Evolutionary conservation across 2,329 filamentous ascomycete species (phyloP), one percentile per base, ranked within the genome.

Genomic region (Myriosclerotinia duriaeana): DNA sequence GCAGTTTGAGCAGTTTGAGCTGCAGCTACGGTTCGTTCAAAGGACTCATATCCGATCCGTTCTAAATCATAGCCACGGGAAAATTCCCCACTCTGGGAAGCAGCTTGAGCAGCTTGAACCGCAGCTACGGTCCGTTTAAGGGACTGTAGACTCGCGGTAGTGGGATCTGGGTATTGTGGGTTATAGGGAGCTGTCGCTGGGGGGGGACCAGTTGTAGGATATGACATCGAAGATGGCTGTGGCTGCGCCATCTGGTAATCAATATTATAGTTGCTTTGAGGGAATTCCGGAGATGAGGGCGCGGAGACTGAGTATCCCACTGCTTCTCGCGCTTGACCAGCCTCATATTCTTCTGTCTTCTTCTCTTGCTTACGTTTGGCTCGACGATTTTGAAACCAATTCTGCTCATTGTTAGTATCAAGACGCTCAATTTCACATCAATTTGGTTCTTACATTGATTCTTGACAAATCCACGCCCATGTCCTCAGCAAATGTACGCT

Each of bases 361-460:
- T 81, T 84, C 75, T 87, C 84, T 74, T 88, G 86, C 82, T 76
- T 76, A 48, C 74, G 66, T 64, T 76, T 76, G 15, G 87, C 86
- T 62, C 87, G 82, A 67, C 87, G 80, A 74, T 89, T 89, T 71
- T 89, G 87, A 73, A 89, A 89, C 87, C 87, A 89, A 74, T 89
- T 89, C 86, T 89, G 64, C 36, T 44, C 52, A 8, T 30, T 44
- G 42, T 69, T 53, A 68, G 67, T 60, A n/a, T 3, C 20, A 20
- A 34, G 38, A 30, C 12, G 0, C 22, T 3, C 14, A 54, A 40
- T 9, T n/a, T 36, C 7, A 38, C 26, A 42, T 20, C 6, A 26
- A 12, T 60, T 30, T 6, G 17, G 14, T 55, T 78, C 78, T 71
- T 77, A 88, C 86, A 72, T 89, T 89, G 70, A 89, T 88, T 69